Evolutionary conservation across 345 rosid species (phyloP).

Genomic region (Gossypioides kirkii): DNA sequence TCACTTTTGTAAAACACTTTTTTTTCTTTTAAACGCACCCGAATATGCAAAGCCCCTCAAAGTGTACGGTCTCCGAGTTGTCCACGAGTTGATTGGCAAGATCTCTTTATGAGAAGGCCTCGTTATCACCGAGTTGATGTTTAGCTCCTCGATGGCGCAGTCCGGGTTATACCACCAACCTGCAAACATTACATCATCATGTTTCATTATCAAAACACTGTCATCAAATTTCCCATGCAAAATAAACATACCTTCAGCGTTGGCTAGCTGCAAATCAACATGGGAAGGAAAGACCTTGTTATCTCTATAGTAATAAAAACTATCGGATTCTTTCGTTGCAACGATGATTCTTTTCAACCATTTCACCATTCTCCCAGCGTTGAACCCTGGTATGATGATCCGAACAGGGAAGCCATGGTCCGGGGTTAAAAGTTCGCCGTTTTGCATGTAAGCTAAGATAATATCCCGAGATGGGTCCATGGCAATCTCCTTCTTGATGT

Average conservation of each 20-base stretch:
- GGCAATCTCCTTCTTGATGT: conserved; percentile 51
- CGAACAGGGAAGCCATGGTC: conserved; percentile 92
- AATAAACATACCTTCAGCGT: conserved; percentile 57
- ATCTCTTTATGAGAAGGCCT: conserved; percentile 82
- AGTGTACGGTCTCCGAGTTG: conserved; percentile 74
- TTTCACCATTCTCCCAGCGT: conserved; percentile 93
- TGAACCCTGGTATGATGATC: conserved; percentile 74
- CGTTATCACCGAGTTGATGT: conserved; percentile 81
- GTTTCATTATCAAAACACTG: neutral
- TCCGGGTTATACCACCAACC: conserved; percentile 97
- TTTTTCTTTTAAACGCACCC: conserved; percentile 30
- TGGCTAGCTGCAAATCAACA: conserved; percentile 79
- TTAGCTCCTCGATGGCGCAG: conserved; percentile 73
- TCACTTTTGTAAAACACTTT: neutral
- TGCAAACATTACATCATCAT: conserved; percentile 17
- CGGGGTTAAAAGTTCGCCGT: conserved; percentile 69
- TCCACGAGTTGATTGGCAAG: conserved; percentile 70
- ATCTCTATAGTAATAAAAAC: conserved; percentile 68
- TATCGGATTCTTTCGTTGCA: conserved; percentile 69
- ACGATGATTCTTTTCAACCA: conserved; percentile 87
- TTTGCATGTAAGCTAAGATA: conserved; percentile 85
- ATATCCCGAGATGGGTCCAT: conserved; percentile 88
- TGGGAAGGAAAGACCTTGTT: conserved; percentile 82
- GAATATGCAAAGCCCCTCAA: conserved; percentile 81
- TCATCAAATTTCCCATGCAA: neutral